Conservation (phyloP, 352 stramenopile genomes). For the Globisporangium yorkense region DNA sequence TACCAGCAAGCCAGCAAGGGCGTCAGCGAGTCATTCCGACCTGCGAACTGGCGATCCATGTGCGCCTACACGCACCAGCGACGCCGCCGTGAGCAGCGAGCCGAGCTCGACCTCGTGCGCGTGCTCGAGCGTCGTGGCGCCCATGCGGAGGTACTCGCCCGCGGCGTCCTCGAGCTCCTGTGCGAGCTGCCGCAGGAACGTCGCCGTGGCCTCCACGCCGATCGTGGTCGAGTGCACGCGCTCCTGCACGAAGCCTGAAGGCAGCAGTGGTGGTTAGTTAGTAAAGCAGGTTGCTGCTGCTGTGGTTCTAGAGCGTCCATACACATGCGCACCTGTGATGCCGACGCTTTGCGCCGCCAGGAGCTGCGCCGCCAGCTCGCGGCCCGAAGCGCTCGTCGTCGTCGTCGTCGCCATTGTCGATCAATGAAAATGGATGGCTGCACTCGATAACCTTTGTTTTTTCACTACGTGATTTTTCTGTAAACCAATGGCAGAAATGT, state of each 20-base stretch:
- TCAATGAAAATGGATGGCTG: slow-evolving; percentile 6
- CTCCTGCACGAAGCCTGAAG: slow-evolving; percentile 68
- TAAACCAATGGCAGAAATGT: too few relatives aligned
- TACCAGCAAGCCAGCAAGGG: background rate
- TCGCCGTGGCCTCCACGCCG: slow-evolving; percentile 44
- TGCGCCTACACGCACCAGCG: slow-evolving; percentile 23
- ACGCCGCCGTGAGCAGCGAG: slow-evolving; percentile 58
- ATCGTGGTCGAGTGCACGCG: slow-evolving; percentile 68
- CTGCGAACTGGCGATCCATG: background rate
- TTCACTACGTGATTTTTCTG: background rate
- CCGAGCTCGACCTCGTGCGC: slow-evolving; percentile 66
- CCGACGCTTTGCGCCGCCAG: slow-evolving; percentile 19
- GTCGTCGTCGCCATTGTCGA: background rate
- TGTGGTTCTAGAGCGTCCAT: too few relatives aligned
- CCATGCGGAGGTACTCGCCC: slow-evolving; percentile 23
- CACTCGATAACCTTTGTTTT: background rate
- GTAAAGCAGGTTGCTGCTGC: background rate
- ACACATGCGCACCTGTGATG: slow-evolving; percentile 17
- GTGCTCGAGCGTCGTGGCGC: slow-evolving; percentile 18
- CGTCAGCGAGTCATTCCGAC: background rate
- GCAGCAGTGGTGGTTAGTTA: slow-evolving; percentile 16
- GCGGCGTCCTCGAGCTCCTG: slow-evolving; percentile 57
- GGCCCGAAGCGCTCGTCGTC: slow-evolving; percentile 4
- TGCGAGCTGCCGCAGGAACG: slow-evolving; percentile 61
- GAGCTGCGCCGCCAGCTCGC: slow-evolving; percentile 23